Evolutionary conservation across 2,329 filamentous ascomycete species (phyloP), one percentile per base, ranked within the genome.

Genomic region (Alternaria angustiovoidea): DNA sequence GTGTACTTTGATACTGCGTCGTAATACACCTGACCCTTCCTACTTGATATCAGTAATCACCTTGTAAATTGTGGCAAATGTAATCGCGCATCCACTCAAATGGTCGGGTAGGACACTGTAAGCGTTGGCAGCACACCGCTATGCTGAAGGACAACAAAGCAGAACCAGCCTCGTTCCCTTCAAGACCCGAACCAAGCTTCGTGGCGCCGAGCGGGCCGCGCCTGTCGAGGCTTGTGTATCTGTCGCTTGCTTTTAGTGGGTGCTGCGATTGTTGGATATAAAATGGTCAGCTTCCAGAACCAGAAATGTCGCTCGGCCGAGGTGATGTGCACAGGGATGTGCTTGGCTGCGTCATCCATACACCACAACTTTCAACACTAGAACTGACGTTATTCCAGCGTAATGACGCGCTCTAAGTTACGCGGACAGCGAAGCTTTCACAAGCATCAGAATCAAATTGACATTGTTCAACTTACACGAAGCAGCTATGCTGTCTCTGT

Each of bases 241-340:
- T 24, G 14, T 11, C 32, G 30, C 46, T 5, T 49, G 46, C 9
- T 5, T 8, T n/a, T 38, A n/a, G 46, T 49, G 32, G 32, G 4
- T 36, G 30, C 46, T 36, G 46, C 32, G 14, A 49, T 24, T 34
- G 8, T 49, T 5, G 20, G 30, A 38, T 20, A 7, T 16, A 26
- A 16, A 1, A 26, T 5, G 14, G 20, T n/a, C 7, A 11, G 46
- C 46, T 24, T 12, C 30, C 22, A 36, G 22, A 49, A 49, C 8
- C 22, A 36, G 7, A 11, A 28, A 16, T 18, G 9, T 28, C 9
- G 26, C 20, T 57, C 46, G 54, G 54, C 54, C 54, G 54, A 57
- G 46, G 36, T 51, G 46, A 57, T 51, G n/a, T 30, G 38, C 46
- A 28, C 46, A 43, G 30, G 38, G 46, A 20, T 57, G 14, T 22